Conservation (phyloP, 495 filamentous ascomycete species). For the Penicillium ucsense region DNA sequence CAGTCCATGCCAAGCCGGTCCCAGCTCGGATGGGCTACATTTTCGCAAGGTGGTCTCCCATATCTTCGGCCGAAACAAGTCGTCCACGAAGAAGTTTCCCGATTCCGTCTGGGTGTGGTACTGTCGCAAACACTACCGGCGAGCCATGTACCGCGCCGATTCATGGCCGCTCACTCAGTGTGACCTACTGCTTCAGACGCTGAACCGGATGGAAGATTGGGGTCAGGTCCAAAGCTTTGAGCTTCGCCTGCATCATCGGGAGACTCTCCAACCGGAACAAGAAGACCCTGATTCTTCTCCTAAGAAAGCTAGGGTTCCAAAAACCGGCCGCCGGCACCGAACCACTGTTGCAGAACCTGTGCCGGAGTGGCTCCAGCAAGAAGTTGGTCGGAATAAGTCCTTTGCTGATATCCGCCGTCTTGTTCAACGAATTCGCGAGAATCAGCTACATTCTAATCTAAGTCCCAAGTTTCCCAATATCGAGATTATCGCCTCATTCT, state of each 20-base stretch:
- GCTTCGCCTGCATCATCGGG: conserved; percentile 17
- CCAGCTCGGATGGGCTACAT: conserved; percentile 12
- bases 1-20: conserved; percentile 2
- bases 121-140: conserved; percentile 84
- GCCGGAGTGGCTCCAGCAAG: too few species aligned
- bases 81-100: conserved; percentile 58
- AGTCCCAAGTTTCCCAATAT: too few species aligned
- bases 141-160: conserved; percentile 52
- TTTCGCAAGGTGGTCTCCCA: conserved; percentile 70
- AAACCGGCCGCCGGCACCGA: too few species aligned
- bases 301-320: too few species aligned
- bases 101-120: conserved; percentile 56
- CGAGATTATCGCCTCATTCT: too few species aligned
- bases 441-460: too few species aligned
- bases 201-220: conserved; percentile 53
- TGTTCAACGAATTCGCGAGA: too few species aligned
- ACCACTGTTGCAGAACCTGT: too few species aligned
- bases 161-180: conserved; percentile 50
- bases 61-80: conserved; percentile 80
- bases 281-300: too few species aligned
- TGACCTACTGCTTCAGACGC: conserved; percentile 46
- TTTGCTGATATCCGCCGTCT: too few species aligned
- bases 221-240: conserved; percentile 29
- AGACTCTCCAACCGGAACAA: background rate
- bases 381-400: too few species aligned